These are phyloP conservation scores for Aphanomyces invadans DNA, from an alignment of 352 stramenopile species.

Conservation along the genomic window DNA sequence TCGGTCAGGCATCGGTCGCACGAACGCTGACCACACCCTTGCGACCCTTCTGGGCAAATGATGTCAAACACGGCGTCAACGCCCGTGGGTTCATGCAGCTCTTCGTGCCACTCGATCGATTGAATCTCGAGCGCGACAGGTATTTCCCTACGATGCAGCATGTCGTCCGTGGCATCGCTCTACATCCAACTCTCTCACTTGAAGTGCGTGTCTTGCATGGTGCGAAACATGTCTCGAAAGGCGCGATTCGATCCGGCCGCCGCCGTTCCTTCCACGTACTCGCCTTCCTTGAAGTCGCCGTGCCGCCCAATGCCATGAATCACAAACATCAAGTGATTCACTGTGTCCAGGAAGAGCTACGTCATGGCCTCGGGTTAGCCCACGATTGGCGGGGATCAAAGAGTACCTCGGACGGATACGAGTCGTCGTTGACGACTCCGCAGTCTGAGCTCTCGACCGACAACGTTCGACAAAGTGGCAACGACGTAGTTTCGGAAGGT, in stretches of 20 bases:
- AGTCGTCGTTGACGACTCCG: constrained; percentile 60
- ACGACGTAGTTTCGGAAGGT: constrained; percentile 24
- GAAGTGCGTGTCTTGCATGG: constrained; percentile 74
- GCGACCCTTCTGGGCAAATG: constrained; percentile 69
- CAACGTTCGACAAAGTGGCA: constrained; percentile 27
- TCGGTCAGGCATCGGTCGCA: too few species aligned
- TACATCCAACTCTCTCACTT: too few species aligned
- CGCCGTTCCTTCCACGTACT: constrained; percentile 45
- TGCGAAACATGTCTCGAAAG: constrained; percentile 68
- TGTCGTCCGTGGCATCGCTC: too few species aligned
- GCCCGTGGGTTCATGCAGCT: constrained; percentile 77
- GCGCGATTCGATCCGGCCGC: constrained; percentile 60
- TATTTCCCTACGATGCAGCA: constrained; percentile 21
- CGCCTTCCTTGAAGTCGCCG: constrained; percentile 77
- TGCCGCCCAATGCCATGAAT: constrained; percentile 83
- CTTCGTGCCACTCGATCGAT: constrained; percentile 87
- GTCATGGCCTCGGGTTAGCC: too few species aligned
- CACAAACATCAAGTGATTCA: constrained; percentile 83
- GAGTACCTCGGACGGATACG: constrained; percentile 58
- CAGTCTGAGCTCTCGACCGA: constrained; percentile 12
- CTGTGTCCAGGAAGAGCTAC: constrained; percentile 56
- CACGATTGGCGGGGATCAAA: neutral
- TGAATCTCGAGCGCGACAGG: constrained; percentile 77
- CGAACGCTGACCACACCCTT: too few species aligned
- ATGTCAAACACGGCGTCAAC: constrained; percentile 80